Base-by-base conservation (phyloP, 2,329 filamentous ascomycete genomes). In the Rutstroemia sp. region DNA sequence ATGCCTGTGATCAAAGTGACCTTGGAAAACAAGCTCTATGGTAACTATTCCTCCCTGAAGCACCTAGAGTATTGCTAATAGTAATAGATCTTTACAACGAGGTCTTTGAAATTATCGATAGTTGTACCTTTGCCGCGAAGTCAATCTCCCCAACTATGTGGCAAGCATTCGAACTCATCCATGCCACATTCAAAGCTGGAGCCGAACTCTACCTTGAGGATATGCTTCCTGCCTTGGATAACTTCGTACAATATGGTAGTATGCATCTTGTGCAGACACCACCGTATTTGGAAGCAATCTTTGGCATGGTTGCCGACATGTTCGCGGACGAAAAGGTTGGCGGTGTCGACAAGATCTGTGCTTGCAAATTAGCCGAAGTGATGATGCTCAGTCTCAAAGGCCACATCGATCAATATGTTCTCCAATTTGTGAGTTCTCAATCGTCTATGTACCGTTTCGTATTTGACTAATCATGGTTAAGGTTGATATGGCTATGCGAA, bases 101-200 rank as follows among this genome's bases (percentile, higher is more conserved):
- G 71, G 85, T 97, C 5, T 99, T 99, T 65, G 94, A 99, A 74
- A 99, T 99, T 66, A 95, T 99, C 65, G 94, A 99, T 72, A 96
- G 91, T 78, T 99, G 94, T 78, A 99, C 94, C 7, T 99, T 97
- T 71, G 90, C 94, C 10, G 92, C 94, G 60, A 99, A 97, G 78
- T 82, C 83, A 58, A 97, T 99, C 64, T 96, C 94, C 1, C 84
- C 87, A 9, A 95, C 90, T 44, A 99, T 99, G 94, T 99, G 94
- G 94, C 86, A 92, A 73, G 92, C 94, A 2, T 99, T 99, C 71
- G 92, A 96, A 74, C 81, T 97, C 46, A 95, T 99, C 61, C 92
- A 97, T 74, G 84, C 89, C 63, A 96, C 92, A 1, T 99, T 99
- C 79, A 97, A 97, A 75, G 88, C 90, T 58, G 94, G 94, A 42